phyloP scores from a whole-genome alignment of 768 basidiomycete species.

The Suillus discolor region DNA sequence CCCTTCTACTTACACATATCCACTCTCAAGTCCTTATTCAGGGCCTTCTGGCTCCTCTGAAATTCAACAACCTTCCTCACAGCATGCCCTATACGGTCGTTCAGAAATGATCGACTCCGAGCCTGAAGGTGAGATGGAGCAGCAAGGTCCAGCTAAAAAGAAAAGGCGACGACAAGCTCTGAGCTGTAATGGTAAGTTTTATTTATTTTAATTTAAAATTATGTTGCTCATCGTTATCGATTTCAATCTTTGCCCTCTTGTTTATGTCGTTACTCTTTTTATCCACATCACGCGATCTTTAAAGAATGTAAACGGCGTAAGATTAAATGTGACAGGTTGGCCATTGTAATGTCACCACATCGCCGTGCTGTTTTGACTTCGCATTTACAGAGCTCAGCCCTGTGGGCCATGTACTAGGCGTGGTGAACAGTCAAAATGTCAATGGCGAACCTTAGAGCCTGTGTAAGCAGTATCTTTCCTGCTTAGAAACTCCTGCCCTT shows the following conservation, averaged over 20 bases:
- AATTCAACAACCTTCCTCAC: conserved; percentile 24
- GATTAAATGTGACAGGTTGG: conserved; percentile 83
- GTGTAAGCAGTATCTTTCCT: conserved; percentile 50
- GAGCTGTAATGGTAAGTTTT: conserved; percentile 76
- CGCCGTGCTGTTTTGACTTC: conserved; percentile 24
- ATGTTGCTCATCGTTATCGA: conserved; percentile 23
- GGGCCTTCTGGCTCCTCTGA: conserved; percentile 31
- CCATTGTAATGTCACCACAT: conserved; percentile 14
- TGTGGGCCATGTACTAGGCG: conserved; percentile 81
- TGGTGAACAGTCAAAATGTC: conserved; percentile 79
- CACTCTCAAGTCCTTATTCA: conserved; percentile 24
- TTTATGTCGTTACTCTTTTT: conserved; percentile 12
- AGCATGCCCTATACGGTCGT: conserved; percentile 28
- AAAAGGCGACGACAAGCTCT: conserved; percentile 80
- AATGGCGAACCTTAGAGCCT: conserved; percentile 83
- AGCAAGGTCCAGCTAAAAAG: conserved; percentile 72
- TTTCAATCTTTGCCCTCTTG: conserved; percentile 24
- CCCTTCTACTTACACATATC: conserved; percentile 29
- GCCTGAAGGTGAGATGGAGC: conserved; percentile 51
- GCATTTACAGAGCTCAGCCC: conserved; percentile 62
- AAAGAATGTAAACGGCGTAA: conserved; percentile 85
- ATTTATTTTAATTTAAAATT: conserved; percentile 24
- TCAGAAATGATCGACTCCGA: conserved; percentile 55
- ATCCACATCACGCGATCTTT: conserved; percentile 15
- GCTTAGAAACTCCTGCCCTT: conserved; percentile 16